Percentiles rank a stretch among this genome's conserved stretches.
Conservation (phyloP, 768 basidiomycete genomes). For the Tulasnella sp. region DNA sequence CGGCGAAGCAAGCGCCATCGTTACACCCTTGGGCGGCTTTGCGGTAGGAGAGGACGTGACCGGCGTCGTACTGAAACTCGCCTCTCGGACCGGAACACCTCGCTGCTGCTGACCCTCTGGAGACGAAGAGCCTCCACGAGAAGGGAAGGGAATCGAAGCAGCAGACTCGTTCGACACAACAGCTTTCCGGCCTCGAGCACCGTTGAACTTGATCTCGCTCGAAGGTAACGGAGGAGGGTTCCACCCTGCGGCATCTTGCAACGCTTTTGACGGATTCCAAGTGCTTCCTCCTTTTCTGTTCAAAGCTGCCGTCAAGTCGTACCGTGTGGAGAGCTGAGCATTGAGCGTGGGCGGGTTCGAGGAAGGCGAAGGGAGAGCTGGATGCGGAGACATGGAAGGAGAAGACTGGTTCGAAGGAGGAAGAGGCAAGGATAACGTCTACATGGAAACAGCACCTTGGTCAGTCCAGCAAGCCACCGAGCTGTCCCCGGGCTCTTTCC, state of each 20-base stretch:
- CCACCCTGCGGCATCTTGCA: conserved; percentile 1
- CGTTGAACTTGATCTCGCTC: not conserved
- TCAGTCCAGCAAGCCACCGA: not conserved
- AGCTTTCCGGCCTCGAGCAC: not conserved
- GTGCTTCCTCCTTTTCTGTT: not conserved
- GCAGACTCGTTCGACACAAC: too few species aligned
- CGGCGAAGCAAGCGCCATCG: not conserved
- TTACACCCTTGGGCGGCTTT: not conserved
- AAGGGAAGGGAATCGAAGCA: not conserved
- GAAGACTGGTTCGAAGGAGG: conserved; percentile 1
- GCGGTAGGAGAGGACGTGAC: not conserved
- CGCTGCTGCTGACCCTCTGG: not conserved
- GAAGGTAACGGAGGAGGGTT: conserved; percentile 11
- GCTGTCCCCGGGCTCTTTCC: not conserved
- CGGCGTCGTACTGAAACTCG: not conserved
- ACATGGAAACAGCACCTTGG: not conserved
- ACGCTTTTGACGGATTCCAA: conserved; percentile 3
- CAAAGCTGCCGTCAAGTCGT: conserved; percentile 15
- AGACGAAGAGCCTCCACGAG: not conserved
- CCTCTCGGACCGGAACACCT: not conserved
- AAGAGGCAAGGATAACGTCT: not conserved
- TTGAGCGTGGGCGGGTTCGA: conserved; percentile 1
- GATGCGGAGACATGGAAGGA: not conserved
- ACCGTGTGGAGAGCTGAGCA: conserved; percentile 13
- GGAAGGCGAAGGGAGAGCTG: not conserved